Evolutionary conservation across 495 filamentous ascomycete species (phyloP).

Genomic region (Amorphotheca resinae): DNA sequence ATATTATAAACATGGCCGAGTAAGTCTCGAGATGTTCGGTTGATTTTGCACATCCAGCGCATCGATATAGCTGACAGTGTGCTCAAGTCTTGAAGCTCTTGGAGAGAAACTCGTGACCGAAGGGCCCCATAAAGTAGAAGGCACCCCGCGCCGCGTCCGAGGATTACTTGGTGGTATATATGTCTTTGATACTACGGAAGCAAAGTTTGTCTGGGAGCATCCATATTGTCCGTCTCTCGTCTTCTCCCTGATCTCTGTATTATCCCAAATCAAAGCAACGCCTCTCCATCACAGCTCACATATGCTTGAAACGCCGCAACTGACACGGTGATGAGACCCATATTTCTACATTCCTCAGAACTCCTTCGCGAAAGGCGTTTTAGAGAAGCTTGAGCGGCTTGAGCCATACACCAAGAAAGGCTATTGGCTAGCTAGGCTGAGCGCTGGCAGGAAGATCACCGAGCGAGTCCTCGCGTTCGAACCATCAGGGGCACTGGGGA

Average conservation of each 20-base stretch:
- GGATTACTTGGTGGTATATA: slow-evolving; percentile 20
- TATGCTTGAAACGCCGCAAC: too few species aligned
- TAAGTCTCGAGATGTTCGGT: too few species aligned
- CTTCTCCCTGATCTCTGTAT: too few species aligned
- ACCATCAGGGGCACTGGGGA: background rate
- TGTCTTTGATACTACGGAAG: slow-evolving; percentile 25
- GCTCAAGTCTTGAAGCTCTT: slow-evolving; percentile 17
- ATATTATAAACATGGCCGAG: too few species aligned
- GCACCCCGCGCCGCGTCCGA: slow-evolving; percentile 24
- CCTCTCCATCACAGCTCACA: too few species aligned
- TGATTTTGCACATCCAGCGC: too few species aligned
- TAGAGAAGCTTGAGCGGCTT: background rate
- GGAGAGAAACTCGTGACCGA: slow-evolving; percentile 15
- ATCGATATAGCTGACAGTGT: too few species aligned
- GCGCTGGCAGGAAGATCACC: slow-evolving; percentile 2
- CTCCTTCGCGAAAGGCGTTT: background rate
- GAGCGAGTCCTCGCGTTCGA: slow-evolving; percentile 8
- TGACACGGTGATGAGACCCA: background rate
- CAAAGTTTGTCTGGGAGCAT: slow-evolving; percentile 27
- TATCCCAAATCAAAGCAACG: too few species aligned
- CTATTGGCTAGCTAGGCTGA: slow-evolving; percentile 2
- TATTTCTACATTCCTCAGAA: slow-evolving; percentile 5
- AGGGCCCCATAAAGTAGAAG: slow-evolving; percentile 23
- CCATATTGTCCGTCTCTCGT: slow-evolving; percentile 4
- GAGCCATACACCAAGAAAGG: background rate